Conservation (phyloP, 208 protist species). For the Wallacemonas rigidus region DNA sequence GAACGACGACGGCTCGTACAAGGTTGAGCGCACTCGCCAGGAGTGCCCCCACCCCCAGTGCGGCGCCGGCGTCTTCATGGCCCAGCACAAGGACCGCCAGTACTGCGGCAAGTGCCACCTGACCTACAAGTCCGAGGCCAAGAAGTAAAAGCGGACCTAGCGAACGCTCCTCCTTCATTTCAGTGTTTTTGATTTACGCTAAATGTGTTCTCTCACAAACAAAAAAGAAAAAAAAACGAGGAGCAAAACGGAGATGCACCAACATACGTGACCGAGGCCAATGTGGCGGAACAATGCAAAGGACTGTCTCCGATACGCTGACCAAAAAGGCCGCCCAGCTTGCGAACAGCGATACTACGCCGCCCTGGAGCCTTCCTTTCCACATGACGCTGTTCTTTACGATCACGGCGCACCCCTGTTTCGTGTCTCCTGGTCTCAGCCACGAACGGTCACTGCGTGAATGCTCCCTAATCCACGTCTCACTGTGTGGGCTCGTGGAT, state of each 20-base stretch:
- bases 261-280: no score
- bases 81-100: conserved; percentile 97
- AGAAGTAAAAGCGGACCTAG: conserved; percentile 29
- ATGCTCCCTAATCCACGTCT: no score
- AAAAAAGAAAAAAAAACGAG: neutral
- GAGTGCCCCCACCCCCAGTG: conserved; percentile 96
- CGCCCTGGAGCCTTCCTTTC: no score
- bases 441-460: no score
- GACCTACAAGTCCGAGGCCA: conserved; percentile 87
- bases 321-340: no score
- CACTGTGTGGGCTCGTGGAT: no score
- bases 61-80: conserved; percentile 99
- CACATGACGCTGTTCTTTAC: no score
- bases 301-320: no score
- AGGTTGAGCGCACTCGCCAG: conserved; percentile 94
- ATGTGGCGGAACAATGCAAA: neutral
- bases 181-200: conserved; percentile 21
- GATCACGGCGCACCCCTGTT: no score
- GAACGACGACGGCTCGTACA: conserved; percentile 96
- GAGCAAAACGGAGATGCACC: neutral
- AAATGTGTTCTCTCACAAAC: conserved; percentile 3
- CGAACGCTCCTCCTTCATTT: conserved; percentile 14
- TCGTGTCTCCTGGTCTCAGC: no score
- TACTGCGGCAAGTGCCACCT: conserved; percentile 99
- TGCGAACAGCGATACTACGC: no score